A percentile compares a stretch with the other conserved stretches of the same genome.
Conservation (phyloP, 2,329 filamentous ascomycete genomes). For the Cladorrhinum sp. region DNA sequence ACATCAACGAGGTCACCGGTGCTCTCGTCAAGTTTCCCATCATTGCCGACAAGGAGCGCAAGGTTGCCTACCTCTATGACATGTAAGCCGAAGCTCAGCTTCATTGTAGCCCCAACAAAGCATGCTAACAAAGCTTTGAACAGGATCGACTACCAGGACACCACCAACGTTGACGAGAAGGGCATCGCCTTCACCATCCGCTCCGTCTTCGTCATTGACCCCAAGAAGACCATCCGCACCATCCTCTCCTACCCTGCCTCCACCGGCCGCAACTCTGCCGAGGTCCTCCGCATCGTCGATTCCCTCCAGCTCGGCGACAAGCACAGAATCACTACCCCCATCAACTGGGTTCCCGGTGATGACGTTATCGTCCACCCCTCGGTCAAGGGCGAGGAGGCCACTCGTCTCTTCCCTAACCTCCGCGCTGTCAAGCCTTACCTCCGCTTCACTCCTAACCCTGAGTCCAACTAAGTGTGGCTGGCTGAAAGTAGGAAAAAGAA, state of each 20-base stretch:
- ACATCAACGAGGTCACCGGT: conserved; percentile 76
- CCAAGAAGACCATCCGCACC: conserved; percentile 86
- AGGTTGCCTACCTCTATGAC: conserved; percentile 74
- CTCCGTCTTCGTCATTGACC: conserved; percentile 92
- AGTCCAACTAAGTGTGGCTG: conserved; percentile 35
- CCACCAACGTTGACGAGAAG: conserved; percentile 76
- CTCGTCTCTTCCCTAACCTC: conserved; percentile 80
- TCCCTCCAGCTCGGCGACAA: conserved; percentile 81
- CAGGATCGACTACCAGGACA: conserved; percentile 75
- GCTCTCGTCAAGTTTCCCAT: conserved; percentile 72
- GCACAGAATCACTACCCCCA: conserved; percentile 82
- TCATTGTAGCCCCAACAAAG: not conserved
- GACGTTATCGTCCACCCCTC: conserved; percentile 88
- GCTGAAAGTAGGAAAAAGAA: not conserved
- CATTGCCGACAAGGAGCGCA: conserved; percentile 74
- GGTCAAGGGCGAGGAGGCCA: conserved; percentile 80
- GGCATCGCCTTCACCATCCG: conserved; percentile 91
- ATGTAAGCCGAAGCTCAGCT: conserved; percentile 51
- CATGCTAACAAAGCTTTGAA: not conserved
- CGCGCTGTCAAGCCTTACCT: conserved; percentile 69
- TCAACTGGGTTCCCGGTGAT: conserved; percentile 85
- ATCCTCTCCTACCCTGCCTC: conserved; percentile 91
- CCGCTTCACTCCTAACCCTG: conserved; percentile 66
- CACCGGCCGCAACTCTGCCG: conserved; percentile 78
- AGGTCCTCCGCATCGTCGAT: conserved; percentile 76